phyloP scores from a whole-genome alignment of 371 early-diverging fungal species.

The Thermomucor indicae-seudaticae region DNA sequence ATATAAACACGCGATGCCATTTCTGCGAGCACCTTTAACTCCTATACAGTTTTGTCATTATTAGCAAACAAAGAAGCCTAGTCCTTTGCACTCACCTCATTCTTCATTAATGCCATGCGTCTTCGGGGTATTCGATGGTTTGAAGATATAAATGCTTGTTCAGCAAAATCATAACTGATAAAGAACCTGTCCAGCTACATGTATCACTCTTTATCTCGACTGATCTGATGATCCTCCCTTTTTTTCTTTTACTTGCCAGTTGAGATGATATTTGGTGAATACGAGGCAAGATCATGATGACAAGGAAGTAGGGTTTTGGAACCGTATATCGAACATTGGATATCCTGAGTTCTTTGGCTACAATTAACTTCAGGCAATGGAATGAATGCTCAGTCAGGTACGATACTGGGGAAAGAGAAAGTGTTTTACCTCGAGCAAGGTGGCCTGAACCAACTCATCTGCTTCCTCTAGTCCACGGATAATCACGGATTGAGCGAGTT shows the following conservation, averaged over 20 bases:
- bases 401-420: not conserved
- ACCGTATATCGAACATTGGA: slow-evolving; percentile 43
- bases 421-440: slow-evolving; percentile 44
- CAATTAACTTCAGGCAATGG: slow-evolving; percentile 23
- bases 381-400: not conserved
- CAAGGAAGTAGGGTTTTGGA: slow-evolving; percentile 46
- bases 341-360: slow-evolving; percentile 47
- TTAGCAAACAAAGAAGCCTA: not conserved
- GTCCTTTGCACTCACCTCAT: slow-evolving; percentile 12
- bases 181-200: slow-evolving; percentile 51
- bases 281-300: slow-evolving; percentile 31
- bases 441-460: slow-evolving; percentile 40
- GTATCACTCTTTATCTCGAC: not conserved
- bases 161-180: slow-evolving; percentile 48
- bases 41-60: slow-evolving; percentile 20
- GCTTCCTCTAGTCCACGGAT: slow-evolving; percentile 41
- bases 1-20: slow-evolving; percentile 47
- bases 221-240: too few relatives aligned
- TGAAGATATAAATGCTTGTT: slow-evolving; percentile 21
- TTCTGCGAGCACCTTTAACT: slow-evolving; percentile 46
- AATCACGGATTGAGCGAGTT: slow-evolving; percentile 43
- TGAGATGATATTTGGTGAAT: slow-evolving; percentile 27
- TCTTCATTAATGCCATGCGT: slow-evolving; percentile 22
- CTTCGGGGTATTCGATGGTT: slow-evolving; percentile 4
- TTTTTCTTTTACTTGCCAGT: slow-evolving; percentile 18